These are phyloP conservation scores for Didymellaceae sp. DNA, from an alignment of 2,329 filamentous ascomycete genomes.

Conservation along the genomic window DNA sequence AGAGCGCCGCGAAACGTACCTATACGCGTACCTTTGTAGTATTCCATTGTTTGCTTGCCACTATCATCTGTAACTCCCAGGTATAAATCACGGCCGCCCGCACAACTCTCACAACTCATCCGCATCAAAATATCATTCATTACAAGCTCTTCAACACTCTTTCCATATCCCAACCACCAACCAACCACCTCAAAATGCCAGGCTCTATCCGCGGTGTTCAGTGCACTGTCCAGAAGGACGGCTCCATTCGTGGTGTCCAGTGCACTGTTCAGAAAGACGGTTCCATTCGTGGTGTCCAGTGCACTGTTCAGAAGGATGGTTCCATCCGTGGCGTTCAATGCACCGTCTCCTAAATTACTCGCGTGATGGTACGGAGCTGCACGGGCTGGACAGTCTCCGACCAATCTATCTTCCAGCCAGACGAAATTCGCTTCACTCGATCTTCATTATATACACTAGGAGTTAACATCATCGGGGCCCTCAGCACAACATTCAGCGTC, in stretches of 20 bases:
- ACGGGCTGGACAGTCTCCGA: background rate
- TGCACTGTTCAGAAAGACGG: slow-evolving; percentile 17
- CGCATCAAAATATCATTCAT: slow-evolving; percentile 28
- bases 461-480: background rate
- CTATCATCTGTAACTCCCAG: background rate
- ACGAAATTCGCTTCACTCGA: slow-evolving; percentile 10
- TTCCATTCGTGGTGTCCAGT: slow-evolving; percentile 2
- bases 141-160: slow-evolving; percentile 21
- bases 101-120: slow-evolving; percentile 1
- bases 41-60: background rate
- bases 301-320: slow-evolving; percentile 3
- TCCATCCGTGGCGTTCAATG: slow-evolving; percentile 4
- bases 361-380: background rate
- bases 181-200: slow-evolving; percentile 26
- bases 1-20: background rate
- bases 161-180: slow-evolving; percentile 8
- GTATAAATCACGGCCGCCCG: background rate
- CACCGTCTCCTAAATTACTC: slow-evolving; percentile 7
- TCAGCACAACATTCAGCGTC: background rate
- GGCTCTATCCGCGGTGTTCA: slow-evolving; percentile 1
- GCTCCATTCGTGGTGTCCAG: background rate
- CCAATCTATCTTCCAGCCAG: background rate
- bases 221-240: slow-evolving; percentile 8
- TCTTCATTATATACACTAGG: background rate
- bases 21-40: background rate